Evolutionary conservation across 441 rosid genomes (phyloP).

Genomic region (Populus tomentosa): DNA sequence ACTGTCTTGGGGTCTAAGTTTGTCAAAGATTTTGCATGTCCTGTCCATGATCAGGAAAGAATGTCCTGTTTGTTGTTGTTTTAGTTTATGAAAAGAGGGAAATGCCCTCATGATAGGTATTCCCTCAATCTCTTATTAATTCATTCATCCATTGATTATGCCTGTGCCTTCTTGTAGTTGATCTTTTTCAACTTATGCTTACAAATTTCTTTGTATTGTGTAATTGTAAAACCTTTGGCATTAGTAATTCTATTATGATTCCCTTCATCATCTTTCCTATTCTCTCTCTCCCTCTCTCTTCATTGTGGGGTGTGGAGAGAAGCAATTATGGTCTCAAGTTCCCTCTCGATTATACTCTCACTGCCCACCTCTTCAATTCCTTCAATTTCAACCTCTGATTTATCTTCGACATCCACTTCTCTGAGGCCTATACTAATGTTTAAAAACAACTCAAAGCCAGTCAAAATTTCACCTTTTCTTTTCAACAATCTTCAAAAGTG

Average conservation of each 20-base stretch:
- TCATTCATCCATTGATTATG: constrained; percentile 2
- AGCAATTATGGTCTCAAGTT: not conserved
- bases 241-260: not conserved
- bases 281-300: not conserved
- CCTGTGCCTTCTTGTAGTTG: not conserved
- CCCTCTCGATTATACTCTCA: constrained; percentile 27
- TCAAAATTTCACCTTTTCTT: constrained; percentile 16
- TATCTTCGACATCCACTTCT: constrained; percentile 23
- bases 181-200: not conserved
- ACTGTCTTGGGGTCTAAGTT: not conserved
- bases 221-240: not conserved
- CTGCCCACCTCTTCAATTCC: constrained; percentile 31
- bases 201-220: not conserved
- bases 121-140: not conserved
- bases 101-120: not conserved
- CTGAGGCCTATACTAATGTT: constrained; percentile 11
- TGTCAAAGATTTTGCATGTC: not conserved
- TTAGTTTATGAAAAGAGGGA: not conserved
- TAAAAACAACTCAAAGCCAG: constrained; percentile 18
- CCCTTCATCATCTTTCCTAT: not conserved
- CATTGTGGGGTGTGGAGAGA: no score
- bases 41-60: no score
- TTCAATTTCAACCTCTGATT: constrained; percentile 20
- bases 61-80: not conserved
- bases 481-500: constrained; percentile 1